phyloP scores from a whole-genome alignment of 208 protist species.

The Trypanosoma scelopori region DNA sequence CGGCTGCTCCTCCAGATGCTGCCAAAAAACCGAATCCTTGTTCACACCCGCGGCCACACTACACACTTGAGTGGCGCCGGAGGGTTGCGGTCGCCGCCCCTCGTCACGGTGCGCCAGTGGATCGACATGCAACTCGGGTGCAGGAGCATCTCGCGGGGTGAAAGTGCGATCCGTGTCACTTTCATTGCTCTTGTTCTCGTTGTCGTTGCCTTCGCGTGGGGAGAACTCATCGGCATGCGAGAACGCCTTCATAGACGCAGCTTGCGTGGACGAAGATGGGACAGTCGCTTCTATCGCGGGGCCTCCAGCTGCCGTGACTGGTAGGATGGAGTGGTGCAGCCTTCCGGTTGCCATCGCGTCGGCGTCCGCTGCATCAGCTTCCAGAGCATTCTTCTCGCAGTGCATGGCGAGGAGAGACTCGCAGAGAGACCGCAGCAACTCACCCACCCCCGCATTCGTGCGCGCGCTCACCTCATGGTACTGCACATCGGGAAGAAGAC shows the following conservation, averaged over 20 bases:
- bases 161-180: too few species aligned
- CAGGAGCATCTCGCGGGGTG: background rate
- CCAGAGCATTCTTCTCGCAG: too few species aligned
- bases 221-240: slow-evolving; percentile 1
- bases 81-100: too few species aligned
- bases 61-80: too few species aligned
- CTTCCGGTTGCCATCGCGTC: background rate
- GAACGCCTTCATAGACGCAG: too few species aligned
- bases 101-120: too few species aligned
- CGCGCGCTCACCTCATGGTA: slow-evolving; percentile 61
- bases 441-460: slow-evolving; percentile 26
- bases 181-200: too few species aligned
- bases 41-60: too few species aligned
- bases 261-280: background rate
- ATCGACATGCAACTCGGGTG: too few species aligned
- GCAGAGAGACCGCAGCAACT: slow-evolving; percentile 34
- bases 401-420: slow-evolving; percentile 22
- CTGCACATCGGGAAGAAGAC: slow-evolving; percentile 39
- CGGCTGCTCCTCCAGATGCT: too few species aligned
- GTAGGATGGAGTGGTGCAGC: background rate
- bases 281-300: background rate
- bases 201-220: slow-evolving; percentile 50
- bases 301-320: background rate
- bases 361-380: too few species aligned
- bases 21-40: too few species aligned